Conservation (phyloP, 2,329 filamentous ascomycete species). For the Tolypocladium album region DNA sequence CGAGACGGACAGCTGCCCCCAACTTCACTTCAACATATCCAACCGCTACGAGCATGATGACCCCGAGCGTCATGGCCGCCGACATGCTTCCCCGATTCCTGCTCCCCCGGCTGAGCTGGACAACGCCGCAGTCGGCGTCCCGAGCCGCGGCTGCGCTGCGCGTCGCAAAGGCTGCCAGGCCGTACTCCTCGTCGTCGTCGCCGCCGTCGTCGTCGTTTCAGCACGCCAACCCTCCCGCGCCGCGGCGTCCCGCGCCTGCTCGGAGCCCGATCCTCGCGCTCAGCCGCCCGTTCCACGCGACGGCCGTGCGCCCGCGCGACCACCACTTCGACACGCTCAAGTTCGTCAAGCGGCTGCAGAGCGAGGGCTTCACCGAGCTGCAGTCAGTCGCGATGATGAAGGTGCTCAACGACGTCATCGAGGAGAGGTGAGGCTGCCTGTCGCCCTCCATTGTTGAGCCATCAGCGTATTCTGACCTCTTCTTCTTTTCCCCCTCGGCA, state of each 20-base stretch:
- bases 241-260: background rate
- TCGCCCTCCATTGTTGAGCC: too few species aligned
- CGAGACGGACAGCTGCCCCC: background rate
- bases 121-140: constrained; percentile 15
- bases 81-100: constrained; percentile 41
- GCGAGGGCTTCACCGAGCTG: constrained; percentile 89
- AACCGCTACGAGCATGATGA: constrained; percentile 12
- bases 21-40: background rate
- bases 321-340: constrained; percentile 98
- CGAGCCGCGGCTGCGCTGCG: constrained; percentile 9
- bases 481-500: constrained; percentile 16
- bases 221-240: background rate
- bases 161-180: constrained; percentile 4
- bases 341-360: constrained; percentile 82
- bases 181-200: background rate
- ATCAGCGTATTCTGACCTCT: too few species aligned
- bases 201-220: background rate
- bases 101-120: constrained; percentile 46
- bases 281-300: constrained; percentile 55
- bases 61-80: constrained; percentile 14
- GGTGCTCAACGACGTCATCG: constrained; percentile 90
- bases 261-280: constrained; percentile 10
- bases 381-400: constrained; percentile 99
- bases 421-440: constrained; percentile 74
- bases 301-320: constrained; percentile 49